Conservation (phyloP, 2,329 filamentous ascomycete genomes). For the Xenoacremonium recifei region DNA sequence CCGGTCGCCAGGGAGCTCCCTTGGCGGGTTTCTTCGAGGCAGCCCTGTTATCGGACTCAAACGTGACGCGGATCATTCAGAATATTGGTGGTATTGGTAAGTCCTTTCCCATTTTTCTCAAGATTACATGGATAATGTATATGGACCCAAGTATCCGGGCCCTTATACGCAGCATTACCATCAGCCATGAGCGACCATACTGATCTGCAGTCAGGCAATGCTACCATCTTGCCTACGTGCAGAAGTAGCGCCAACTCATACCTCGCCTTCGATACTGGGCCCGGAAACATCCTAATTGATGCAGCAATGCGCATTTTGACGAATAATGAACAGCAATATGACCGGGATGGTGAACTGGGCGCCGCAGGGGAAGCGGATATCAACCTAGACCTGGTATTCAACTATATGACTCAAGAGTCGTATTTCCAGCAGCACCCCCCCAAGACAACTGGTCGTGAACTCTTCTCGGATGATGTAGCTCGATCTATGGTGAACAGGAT, state of each 20-base stretch:
- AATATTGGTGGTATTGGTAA: constrained; percentile 61
- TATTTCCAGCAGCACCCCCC: constrained; percentile 52
- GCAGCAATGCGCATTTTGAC: constrained; percentile 54
- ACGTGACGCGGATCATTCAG: constrained; percentile 55
- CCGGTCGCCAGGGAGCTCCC: constrained; percentile 54
- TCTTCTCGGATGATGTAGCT: constrained; percentile 56
- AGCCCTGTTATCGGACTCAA: constrained; percentile 54
- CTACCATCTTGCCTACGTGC: too few relatives aligned
- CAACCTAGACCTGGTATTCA: constrained; percentile 48
- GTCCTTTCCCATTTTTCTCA: constrained; percentile 56
- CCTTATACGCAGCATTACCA: too few relatives aligned
- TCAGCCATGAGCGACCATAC: constrained; percentile 26
- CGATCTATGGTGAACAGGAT: constrained; percentile 48
- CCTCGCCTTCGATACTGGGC: too few relatives aligned
- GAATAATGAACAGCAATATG: constrained; percentile 47
- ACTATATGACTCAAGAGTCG: constrained; percentile 42
- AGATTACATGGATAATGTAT: constrained; percentile 14
- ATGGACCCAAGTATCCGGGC: too few relatives aligned
- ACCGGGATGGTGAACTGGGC: constrained; percentile 50
- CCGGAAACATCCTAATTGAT: constrained; percentile 57
- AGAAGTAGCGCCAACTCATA: too few relatives aligned
- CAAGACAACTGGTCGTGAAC: constrained; percentile 58
- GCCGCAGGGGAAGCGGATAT: constrained; percentile 47
- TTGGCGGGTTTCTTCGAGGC: constrained; percentile 58
- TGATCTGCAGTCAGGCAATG: background rate